Evolutionary conservation across 1,284 basidiomycete species (phyloP).

Genomic region (Ustilago shanxiensis): DNA sequence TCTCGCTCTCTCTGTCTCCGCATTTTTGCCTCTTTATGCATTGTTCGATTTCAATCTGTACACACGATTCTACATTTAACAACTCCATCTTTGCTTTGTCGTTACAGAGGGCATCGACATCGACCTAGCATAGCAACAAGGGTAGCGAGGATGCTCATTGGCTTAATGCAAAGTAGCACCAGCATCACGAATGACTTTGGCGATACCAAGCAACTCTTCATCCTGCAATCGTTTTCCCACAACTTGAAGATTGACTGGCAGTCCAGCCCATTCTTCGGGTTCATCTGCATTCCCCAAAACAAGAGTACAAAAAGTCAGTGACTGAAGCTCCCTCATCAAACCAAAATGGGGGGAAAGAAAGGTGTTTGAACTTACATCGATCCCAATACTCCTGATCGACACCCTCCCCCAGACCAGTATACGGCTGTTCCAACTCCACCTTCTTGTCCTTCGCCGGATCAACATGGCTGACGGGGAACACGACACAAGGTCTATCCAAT

Average conservation of each 20-base stretch:
- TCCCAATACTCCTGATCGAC: conserved; percentile 29
- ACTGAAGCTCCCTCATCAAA: neutral
- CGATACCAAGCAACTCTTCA: conserved; percentile 76
- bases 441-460: conserved; percentile 74
- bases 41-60: no score
- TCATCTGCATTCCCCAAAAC: conserved; percentile 17
- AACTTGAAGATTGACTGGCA: conserved; percentile 79
- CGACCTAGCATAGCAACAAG: no score
- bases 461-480: conserved; percentile 73
- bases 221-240: conserved; percentile 79
- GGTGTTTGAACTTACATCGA: conserved; percentile 8
- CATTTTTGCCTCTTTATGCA: no score
- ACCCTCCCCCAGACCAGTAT: conserved; percentile 8
- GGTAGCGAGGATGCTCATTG: no score
- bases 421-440: conserved; percentile 68
- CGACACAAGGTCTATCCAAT: conserved; percentile 49
- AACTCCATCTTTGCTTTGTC: no score
- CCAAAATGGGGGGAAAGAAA: neutral
- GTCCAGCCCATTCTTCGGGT: conserved; percentile 73
- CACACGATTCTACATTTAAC: no score
- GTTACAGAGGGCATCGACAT: no score
- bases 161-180: conserved; percentile 41
- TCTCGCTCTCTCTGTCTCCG: no score
- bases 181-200: conserved; percentile 47
- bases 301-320: no score